Conservation (phyloP, 768 basidiomycete genomes). For the Suillus hirtellus region DNA sequence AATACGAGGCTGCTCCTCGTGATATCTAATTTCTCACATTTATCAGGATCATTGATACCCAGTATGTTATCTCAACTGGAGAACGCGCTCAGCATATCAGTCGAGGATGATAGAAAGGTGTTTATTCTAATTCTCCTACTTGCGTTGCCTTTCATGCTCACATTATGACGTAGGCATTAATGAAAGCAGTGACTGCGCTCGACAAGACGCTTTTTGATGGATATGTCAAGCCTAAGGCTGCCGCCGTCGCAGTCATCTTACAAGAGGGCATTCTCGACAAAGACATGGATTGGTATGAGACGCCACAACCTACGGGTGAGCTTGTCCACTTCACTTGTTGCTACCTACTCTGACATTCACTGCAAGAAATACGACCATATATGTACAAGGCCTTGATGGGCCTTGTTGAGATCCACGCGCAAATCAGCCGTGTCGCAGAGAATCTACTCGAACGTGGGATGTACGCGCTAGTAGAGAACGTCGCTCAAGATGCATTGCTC, state of each 20-base stretch:
- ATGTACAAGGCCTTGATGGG: constrained; percentile 88
- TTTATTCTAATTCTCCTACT: constrained; percentile 15
- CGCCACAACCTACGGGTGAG: constrained; percentile 87
- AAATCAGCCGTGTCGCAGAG: constrained; percentile 80
- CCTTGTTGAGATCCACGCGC: constrained; percentile 90
- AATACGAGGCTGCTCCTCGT: constrained; percentile 86
- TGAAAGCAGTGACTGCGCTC: constrained; percentile 77
- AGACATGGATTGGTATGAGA: constrained; percentile 92
- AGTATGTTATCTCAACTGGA: constrained; percentile 81
- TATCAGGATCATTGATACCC: constrained; percentile 71
- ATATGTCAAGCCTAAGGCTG: constrained; percentile 81
- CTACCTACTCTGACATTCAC: constrained; percentile 14
- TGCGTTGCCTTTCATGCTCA: background rate
- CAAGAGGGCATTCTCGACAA: constrained; percentile 77
- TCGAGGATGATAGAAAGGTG: constrained; percentile 74
- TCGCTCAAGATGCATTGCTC: constrained; percentile 79
- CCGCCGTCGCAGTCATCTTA: constrained; percentile 63
- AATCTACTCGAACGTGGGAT: constrained; percentile 81
- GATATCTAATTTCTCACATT: constrained; percentile 82
- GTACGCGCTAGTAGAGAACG: constrained; percentile 75
- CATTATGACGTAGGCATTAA: constrained; percentile 53
- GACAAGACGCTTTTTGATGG: constrained; percentile 90
- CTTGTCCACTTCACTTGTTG: constrained; percentile 8
- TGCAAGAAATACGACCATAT: constrained; percentile 87
- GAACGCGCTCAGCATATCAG: constrained; percentile 66